Evolutionary conservation across 2,329 filamentous ascomycete species (phyloP), one percentile per base, ranked within the genome.

Genomic region (Lecanoromycetidae sp.): DNA sequence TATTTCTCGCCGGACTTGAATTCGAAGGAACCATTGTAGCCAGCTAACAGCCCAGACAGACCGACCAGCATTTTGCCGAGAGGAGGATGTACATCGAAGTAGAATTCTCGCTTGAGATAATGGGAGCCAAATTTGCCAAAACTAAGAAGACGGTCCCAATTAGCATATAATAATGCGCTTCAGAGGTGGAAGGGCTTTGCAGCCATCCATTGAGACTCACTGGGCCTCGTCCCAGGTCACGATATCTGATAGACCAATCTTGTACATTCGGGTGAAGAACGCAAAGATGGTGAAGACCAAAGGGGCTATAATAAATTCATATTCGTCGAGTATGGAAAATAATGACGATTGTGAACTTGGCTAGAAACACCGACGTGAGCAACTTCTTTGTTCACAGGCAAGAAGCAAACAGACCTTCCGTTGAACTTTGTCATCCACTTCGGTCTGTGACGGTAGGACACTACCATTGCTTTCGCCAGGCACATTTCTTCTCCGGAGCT

Each of bases 1-100:
- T 98, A 98, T 46, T 78, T 87, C 62, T 96, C 91, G 63, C 91
- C 91, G 45, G 90, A 96, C 68, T 98, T 98, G 76, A 98, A 98
- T 63, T 98, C 91, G 68, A 98, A 98, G 3, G 90, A 93, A 49
- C 91, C 91, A 71, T 98, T 98, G 74, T 98, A 98, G 56, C 90
- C 90, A 56, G 90, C 93, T 52, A 98, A 75, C 62, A 93, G 94
- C 62, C 91, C 91, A 5, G 91, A 96, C 43, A 98, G 76, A 53
- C 91, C 91, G 57, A 98, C 90, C 48, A 98, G 80, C 79, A 98
- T 96, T 74, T 98, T 98, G 63, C 91, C 91, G 52, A 98, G 79
- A 46, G 91, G 91, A 55, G 91, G 91, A 66, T 94, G 86, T 49
- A 93, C 84, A 74, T 94, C 86, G 70, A 98, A 98, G 76, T 98